These are phyloP conservation scores for Coemansia sp. DNA, from an alignment of 192 early-diverging fungal genomes.

Conservation along the genomic window DNA sequence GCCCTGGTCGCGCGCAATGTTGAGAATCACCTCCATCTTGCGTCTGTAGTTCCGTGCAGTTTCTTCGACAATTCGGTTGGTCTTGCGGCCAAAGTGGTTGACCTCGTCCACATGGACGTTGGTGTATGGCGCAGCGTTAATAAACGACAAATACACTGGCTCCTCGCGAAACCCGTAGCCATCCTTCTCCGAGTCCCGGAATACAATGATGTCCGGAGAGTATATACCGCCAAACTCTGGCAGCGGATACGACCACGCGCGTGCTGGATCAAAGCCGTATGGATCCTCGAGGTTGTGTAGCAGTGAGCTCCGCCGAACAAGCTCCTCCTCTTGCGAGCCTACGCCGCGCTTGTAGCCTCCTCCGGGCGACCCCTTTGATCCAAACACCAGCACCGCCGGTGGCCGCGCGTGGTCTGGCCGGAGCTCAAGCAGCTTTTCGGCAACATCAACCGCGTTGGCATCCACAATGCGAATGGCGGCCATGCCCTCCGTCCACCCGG, in stretches of 20 bases:
- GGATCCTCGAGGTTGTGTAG: constrained; percentile 54
- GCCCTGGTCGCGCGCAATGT: constrained; percentile 54
- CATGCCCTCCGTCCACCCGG: constrained; percentile 51
- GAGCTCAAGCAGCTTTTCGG: constrained; percentile 41
- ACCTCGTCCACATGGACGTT: constrained; percentile 50
- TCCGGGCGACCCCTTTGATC: constrained; percentile 49
- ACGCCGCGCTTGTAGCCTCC: constrained; percentile 55
- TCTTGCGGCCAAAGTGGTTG: constrained; percentile 50
- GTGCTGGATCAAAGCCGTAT: constrained; percentile 43
- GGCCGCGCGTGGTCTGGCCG: constrained; percentile 44
- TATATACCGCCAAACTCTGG: constrained; percentile 57
- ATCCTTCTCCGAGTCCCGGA: constrained; percentile 51
- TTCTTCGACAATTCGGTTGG: constrained; percentile 46
- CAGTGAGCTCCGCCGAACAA: constrained; percentile 51
- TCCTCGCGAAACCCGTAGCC: constrained; percentile 55
- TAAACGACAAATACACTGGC: constrained; percentile 42
- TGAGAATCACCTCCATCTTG: constrained; percentile 54
- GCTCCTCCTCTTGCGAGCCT: constrained; percentile 51
- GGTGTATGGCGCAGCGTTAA: constrained; percentile 51
- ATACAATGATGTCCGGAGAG: constrained; percentile 49
- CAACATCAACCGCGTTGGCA: constrained; percentile 42
- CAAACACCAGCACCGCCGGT: constrained; percentile 49
- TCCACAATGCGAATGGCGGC: constrained; percentile 46
- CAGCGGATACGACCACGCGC: constrained; percentile 51
- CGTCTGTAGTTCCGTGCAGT: constrained; percentile 49